A percentile compares a stretch with the other conserved stretches of the same genome.
Evolutionary conservation across 805 yeast species (phyloP).

Genomic region (Pichia sporocuriosa): DNA sequence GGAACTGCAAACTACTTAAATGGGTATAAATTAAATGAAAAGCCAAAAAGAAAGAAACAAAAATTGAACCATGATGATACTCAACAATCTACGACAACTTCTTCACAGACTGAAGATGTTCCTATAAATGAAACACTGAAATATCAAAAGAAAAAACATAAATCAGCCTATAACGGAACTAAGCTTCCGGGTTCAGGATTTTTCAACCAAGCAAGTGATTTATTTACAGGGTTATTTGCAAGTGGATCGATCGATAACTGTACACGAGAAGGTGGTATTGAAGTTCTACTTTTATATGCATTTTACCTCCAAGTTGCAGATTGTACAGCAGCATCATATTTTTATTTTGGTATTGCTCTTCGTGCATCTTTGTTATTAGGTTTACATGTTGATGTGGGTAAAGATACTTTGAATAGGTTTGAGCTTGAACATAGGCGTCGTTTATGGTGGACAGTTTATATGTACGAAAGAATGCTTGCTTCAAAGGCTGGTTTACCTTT

Average conservation of each 20-base stretch:
- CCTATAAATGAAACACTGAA: not conserved
- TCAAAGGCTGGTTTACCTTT: conserved; percentile 78
- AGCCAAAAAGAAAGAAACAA: conserved; percentile 18
- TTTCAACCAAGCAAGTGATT: conserved; percentile 71
- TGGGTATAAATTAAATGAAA: conserved; percentile 35
- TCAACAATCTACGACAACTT: not conserved
- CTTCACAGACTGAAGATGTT: not conserved
- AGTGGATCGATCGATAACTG: conserved; percentile 75
- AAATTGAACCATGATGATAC: conserved; percentile 7
- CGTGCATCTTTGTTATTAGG: conserved; percentile 69
- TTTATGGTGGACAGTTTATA: conserved; percentile 36
- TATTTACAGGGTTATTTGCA: conserved; percentile 70
- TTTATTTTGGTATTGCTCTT: conserved; percentile 71
- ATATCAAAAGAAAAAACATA: not conserved
- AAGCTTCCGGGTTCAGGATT: conserved; percentile 74
- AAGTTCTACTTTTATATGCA: conserved; percentile 66
- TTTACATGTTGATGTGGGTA: conserved; percentile 77
- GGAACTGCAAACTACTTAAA: conserved; percentile 66
- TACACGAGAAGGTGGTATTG: conserved; percentile 75
- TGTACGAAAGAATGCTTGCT: conserved; percentile 61
- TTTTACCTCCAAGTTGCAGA: conserved; percentile 80
- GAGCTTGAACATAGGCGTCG: conserved; percentile 45
- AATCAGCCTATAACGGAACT: conserved; percentile 18
- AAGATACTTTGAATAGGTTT: conserved; percentile 45
- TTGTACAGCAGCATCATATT: conserved; percentile 74